A percentile compares a stretch with the other conserved stretches of the same genome.
These are phyloP conservation scores for Coffea canephora DNA, from an alignment of 257 asterid genomes.

Conservation along the genomic window DNA sequence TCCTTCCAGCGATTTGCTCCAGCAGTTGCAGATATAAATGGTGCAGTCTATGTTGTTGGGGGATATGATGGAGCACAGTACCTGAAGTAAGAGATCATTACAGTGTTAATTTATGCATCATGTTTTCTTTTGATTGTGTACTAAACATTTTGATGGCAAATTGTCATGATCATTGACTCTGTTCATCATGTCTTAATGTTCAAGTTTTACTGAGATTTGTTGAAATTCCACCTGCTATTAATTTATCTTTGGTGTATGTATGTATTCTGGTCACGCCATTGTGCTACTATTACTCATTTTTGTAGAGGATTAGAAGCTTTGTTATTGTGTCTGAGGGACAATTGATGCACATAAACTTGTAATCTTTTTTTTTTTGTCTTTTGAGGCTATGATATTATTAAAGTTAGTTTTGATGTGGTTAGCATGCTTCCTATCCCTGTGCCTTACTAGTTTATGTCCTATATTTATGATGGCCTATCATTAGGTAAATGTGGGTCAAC, in stretches of 20 bases:
- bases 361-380: neutral
- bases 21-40: slow-evolving; percentile 49
- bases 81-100: slow-evolving; percentile 40
- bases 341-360: neutral
- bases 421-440: neutral
- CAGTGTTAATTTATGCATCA: neutral
- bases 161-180: neutral
- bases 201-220: too few species aligned
- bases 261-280: neutral
- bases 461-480: neutral
- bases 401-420: neutral
- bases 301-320: neutral
- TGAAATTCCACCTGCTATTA: neutral
- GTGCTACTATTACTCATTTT: neutral
- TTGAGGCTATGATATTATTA: neutral
- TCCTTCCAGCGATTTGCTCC: slow-evolving; percentile 51
- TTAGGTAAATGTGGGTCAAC: neutral
- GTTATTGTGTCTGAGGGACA: neutral
- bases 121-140: neutral
- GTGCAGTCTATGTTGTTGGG: slow-evolving; percentile 62
- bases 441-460: neutral
- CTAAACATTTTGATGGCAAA: neutral
- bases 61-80: slow-evolving; percentile 61
- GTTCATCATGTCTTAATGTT: neutral
- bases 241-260: neutral